Evolutionary conservation across 306 rosid species (phyloP).

Genomic region (Dalbergia oliveri): DNA sequence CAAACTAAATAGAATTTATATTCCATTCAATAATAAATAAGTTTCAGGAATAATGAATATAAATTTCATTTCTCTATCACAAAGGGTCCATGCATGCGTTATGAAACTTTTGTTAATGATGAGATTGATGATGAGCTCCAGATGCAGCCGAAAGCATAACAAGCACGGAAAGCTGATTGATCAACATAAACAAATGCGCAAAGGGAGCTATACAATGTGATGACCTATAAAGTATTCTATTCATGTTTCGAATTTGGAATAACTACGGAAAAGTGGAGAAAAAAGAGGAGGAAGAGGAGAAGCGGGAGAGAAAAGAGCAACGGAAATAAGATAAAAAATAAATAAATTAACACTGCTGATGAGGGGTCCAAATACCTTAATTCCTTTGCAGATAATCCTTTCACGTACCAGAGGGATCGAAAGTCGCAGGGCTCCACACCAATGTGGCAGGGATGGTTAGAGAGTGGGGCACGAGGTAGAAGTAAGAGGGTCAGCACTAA

Average conservation of each 20-base stretch:
- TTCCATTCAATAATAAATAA: too few species aligned
- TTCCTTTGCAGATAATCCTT: slow-evolving; percentile 26
- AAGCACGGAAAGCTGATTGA: not conserved
- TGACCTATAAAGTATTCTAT: not conserved
- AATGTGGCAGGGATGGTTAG: slow-evolving; percentile 3
- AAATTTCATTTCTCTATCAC: too few species aligned
- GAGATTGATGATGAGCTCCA: slow-evolving; percentile 44
- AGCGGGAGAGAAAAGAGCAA: too few species aligned
- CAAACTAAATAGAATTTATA: too few species aligned
- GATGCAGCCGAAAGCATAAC: slow-evolving; percentile 27
- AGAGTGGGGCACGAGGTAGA: not conserved
- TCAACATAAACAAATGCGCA: not conserved
- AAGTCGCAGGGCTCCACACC: slow-evolving; percentile 36
- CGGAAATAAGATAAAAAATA: not conserved
- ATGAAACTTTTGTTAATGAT: slow-evolving; percentile 36
- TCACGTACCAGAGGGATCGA: slow-evolving; percentile 40
- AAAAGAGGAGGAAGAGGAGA: not conserved
- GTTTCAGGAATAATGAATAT: too few species aligned
- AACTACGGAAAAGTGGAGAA: not conserved
- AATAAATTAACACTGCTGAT: not conserved
- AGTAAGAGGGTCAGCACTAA: slow-evolving; percentile 49
- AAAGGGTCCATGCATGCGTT: not conserved
- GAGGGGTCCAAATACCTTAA: slow-evolving; percentile 47
- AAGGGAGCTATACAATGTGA: slow-evolving; percentile 37
- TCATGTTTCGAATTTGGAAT: not conserved